Evolutionary conservation across 2,329 filamentous ascomycete species (phyloP), one percentile per base, ranked within the genome.

Genomic region (Aspergillus texensis): DNA sequence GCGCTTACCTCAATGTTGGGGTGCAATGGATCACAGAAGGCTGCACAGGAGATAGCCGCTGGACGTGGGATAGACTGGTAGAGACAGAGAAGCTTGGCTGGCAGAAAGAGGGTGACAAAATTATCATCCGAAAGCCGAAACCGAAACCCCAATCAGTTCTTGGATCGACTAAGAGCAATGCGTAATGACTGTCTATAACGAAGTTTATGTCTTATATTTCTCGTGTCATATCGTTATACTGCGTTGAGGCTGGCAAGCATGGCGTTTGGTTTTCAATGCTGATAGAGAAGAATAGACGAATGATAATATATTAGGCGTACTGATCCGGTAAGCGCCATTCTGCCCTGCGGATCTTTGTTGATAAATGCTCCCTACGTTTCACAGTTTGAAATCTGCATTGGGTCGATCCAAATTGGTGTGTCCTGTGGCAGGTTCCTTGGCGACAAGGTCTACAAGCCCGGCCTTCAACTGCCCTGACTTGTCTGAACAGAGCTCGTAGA

Each of bases 401-500:
- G 83, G 84, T 76, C 89, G 88, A 75, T 94, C 91, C 86, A 91
- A 89, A 6, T 90, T 90, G 1, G 81, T 80, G 1, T 83, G 76
- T 1, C 78, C 74, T 14, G 82, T 84, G 19, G 85, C 82, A 48
- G 85, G 84, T 70, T 86, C 82, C 1, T 77, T 80, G 1, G 92
- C 89, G 21, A 95, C 83, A 58, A 84, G 86, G 70, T 93, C 90
- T 2, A 91, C 89, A 21, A 98, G 81, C 30, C 81, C 82, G 34
- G 86, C 77, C 82, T 98, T 98, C 70, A 91, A 78, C 14, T 84
- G 84, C 56, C 86, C 83, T 48, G 92, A 87, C 65, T 86, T 85
- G 70, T 98, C 94, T 0, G 91, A 94, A 74, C 91, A 95, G 9
- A 98, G 84, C 78, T 98, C 95, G 75, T 96, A 98, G 71, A 97